Conservation (phyloP, 202 grass and related monocot genomes). For the Setaria italica region DNA sequence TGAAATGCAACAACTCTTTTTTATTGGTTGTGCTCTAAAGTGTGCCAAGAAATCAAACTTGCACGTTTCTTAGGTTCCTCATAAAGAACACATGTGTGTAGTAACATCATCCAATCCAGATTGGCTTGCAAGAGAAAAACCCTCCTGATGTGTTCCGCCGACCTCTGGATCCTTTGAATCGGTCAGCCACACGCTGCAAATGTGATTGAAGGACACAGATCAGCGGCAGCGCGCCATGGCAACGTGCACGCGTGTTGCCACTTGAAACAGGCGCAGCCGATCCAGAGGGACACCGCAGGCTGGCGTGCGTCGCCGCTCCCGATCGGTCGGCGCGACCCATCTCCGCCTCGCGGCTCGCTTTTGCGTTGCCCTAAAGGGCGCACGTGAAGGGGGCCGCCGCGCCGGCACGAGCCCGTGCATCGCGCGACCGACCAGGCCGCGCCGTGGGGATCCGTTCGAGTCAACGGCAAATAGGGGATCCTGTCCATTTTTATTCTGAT, state of each 20-base stretch:
- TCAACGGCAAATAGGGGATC: conserved; percentile 43
- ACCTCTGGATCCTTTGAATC: background rate
- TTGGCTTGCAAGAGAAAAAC: background rate
- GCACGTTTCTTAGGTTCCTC: background rate
- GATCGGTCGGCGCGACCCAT: background rate
- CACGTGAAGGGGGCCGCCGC: conserved; percentile 1
- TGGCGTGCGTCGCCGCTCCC: background rate
- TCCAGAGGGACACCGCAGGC: background rate
- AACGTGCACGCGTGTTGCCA: background rate
- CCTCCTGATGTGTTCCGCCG: no score
- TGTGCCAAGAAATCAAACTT: background rate
- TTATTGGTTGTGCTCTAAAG: background rate
- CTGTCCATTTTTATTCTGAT: conserved; percentile 18
- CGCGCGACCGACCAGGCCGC: conserved; percentile 47
- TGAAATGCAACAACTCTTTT: no score
- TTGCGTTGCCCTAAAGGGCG: background rate
- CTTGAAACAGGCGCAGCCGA: background rate
- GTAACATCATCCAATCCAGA: background rate
- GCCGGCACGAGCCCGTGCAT: conserved; percentile 44
- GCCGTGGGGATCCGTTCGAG: conserved; percentile 40
- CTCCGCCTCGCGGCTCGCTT: background rate
- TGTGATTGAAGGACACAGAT: background rate
- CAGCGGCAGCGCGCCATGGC: background rate
- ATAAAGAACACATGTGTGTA: background rate
- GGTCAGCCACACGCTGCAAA: background rate